These are phyloP conservation scores for Plasmodium inui DNA, from an alignment of 169 alveolate species.

Conservation along the genomic window DNA sequence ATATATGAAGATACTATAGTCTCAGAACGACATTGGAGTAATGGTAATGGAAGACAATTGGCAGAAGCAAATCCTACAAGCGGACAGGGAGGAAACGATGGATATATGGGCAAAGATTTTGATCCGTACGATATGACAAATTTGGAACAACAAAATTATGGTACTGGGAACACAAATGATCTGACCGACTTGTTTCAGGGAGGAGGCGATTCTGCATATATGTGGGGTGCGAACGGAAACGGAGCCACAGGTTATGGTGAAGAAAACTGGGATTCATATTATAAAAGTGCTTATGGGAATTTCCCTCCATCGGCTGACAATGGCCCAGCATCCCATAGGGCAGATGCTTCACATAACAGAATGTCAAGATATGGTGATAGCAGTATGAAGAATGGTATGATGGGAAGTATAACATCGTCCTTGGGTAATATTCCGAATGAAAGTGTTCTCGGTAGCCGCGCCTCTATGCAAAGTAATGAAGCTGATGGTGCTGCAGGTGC, in stretches of 20 bases:
- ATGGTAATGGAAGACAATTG: neutral
- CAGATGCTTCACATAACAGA: neutral
- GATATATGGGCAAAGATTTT: neutral
- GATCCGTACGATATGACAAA: neutral
- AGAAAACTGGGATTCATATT: neutral
- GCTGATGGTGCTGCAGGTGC: neutral
- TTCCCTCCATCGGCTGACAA: neutral
- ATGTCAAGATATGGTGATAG: neutral
- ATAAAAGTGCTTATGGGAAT: neutral
- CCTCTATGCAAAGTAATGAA: neutral
- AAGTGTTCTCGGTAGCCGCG: too few species aligned
- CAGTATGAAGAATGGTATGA: neutral
- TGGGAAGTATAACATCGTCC: neutral
- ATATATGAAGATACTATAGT: neutral
- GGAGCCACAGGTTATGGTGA: neutral
- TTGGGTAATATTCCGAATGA: neutral
- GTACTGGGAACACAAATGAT: neutral
- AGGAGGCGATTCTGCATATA: neutral
- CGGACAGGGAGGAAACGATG: neutral
- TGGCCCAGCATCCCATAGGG: neutral
- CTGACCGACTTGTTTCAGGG: neutral
- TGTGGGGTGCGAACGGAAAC: neutral
- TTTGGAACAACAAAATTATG: neutral
- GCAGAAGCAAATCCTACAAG: neutral
- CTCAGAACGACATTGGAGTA: neutral